Conservation (phyloP, 345 rosid genomes). For the Hevea brasiliensis region DNA sequence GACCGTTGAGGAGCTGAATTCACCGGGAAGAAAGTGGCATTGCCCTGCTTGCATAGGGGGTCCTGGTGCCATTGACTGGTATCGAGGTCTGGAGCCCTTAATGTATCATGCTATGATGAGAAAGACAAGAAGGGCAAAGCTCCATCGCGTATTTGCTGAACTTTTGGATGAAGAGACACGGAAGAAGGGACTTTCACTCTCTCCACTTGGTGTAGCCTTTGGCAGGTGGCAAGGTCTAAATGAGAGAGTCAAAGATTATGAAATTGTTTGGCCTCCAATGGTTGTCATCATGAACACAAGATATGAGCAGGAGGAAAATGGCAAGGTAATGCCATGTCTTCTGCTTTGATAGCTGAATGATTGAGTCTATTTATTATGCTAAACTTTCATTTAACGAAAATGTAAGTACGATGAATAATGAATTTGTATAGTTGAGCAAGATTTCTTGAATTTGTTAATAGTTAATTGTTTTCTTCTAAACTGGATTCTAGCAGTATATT, state of each 20-base stretch:
- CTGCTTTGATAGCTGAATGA: neutral
- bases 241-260: conserved; percentile 14
- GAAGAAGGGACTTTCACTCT: conserved; percentile 7
- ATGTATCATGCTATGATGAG: conserved; percentile 16
- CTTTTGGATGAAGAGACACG: conserved; percentile 14
- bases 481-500: conserved; percentile 47
- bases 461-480: neutral
- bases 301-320: conserved; percentile 61
- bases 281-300: conserved; percentile 71
- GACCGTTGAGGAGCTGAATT: conserved; percentile 8
- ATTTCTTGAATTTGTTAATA: neutral
- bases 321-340: conserved; percentile 48
- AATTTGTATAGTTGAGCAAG: neutral
- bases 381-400: neutral
- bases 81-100: conserved; percentile 18
- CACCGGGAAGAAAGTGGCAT: conserved; percentile 15
- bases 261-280: conserved; percentile 94
- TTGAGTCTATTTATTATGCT: neutral
- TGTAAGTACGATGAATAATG: neutral
- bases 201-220: neutral
- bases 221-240: conserved; percentile 24
- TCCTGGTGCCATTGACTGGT: conserved; percentile 27
- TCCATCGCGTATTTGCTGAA: conserved; percentile 18
- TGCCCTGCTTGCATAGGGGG: conserved; percentile 28
- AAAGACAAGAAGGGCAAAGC: conserved; percentile 15